These are phyloP conservation scores for Zelopaecilomyces penicillatus DNA, from an alignment of 2,329 filamentous ascomycete species.

Conservation along the genomic window DNA sequence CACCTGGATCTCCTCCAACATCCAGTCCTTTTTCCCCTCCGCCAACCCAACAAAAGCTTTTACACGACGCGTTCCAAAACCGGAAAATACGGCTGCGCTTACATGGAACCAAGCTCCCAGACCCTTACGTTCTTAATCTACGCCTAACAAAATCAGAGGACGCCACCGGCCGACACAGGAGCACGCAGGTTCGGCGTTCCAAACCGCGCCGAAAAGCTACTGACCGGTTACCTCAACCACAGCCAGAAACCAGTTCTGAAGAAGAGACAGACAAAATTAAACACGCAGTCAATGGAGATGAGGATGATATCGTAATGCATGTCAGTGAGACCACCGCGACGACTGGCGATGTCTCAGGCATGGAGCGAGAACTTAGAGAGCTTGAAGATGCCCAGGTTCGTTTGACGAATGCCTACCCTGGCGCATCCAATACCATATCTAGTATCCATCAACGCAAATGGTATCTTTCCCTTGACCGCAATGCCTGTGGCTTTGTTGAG, in stretches of 20 bases:
- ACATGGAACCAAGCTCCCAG: conserved; percentile 44
- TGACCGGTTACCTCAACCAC: background rate
- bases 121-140: conserved; percentile 44
- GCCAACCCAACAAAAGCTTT: conserved; percentile 35
- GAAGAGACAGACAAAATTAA: conserved; percentile 8
- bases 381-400: conserved; percentile 47
- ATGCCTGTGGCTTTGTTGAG: conserved; percentile 47
- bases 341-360: conserved; percentile 19
- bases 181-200: conserved; percentile 6
- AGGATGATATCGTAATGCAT: conserved; percentile 14
- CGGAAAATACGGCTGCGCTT: conserved; percentile 50
- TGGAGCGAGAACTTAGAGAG: conserved; percentile 35
- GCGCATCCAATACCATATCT: conserved; percentile 56
- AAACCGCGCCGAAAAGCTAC: conserved; percentile 8
- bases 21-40: conserved; percentile 13
- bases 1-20: conserved; percentile 13
- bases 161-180: conserved; percentile 20
- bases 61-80: conserved; percentile 42
- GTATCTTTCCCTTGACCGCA: conserved; percentile 56
- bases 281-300: background rate
- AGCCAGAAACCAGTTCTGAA: conserved; percentile 16
- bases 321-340: conserved; percentile 10
- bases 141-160: conserved; percentile 42
- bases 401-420: conserved; percentile 55
- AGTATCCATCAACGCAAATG: conserved; percentile 60